Conservation (phyloP, 148 eudicot genomes). For the Fallopia convolvulus region DNA sequence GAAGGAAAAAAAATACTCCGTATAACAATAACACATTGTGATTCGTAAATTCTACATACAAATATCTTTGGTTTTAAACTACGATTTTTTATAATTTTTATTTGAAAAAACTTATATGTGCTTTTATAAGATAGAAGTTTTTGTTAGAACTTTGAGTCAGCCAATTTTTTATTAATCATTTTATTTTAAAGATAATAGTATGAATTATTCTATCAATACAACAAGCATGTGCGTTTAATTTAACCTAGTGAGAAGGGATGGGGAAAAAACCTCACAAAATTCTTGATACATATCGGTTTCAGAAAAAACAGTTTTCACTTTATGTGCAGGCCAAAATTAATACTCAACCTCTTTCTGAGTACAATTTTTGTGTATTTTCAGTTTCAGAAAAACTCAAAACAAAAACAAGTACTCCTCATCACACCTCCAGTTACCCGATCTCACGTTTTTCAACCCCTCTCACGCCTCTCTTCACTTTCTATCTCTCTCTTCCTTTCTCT, state of each 20-base stretch:
- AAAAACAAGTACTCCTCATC: not conserved
- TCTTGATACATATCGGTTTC: not conserved
- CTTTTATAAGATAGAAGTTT: no score
- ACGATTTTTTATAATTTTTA: no score
- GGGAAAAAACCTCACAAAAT: not conserved
- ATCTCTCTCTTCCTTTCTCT: slow-evolving; percentile 1
- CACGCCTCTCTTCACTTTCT: not conserved
- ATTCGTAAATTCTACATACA: no score
- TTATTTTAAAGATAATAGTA: no score
- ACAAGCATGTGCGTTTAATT: no score
- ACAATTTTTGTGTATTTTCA: not conserved
- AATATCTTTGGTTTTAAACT: no score
- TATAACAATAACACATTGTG: no score
- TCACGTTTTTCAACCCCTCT: slow-evolving; percentile 10
- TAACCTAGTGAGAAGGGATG: not conserved
- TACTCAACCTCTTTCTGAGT: not conserved
- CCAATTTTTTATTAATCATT: not conserved
- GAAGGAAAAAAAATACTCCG: no score
- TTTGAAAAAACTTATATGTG: not conserved
- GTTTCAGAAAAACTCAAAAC: slow-evolving; percentile 4
- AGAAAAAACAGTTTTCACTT: not conserved
- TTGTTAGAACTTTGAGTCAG: not conserved
- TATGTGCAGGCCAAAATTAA: not conserved
- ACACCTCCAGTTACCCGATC: not conserved
- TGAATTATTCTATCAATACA: no score